phyloP scores from a whole-genome alignment of 495 filamentous ascomycete genomes.

The Penicillium antarcticum region DNA sequence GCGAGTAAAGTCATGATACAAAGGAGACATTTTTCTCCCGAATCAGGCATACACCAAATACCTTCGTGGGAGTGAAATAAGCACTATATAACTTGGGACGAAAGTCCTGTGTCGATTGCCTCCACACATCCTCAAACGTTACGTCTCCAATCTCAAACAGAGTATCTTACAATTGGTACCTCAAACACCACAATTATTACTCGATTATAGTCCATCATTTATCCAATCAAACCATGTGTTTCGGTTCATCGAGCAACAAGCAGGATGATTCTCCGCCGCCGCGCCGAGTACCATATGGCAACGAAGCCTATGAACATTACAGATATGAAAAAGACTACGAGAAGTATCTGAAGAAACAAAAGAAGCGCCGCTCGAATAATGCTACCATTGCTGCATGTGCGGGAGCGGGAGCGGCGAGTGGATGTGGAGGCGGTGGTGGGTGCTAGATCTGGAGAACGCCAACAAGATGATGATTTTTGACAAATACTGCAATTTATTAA shows the following conservation, averaged over 20 bases:
- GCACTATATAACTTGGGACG: too few relatives aligned
- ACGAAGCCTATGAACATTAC: neutral
- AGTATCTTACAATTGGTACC: neutral
- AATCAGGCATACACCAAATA: neutral
- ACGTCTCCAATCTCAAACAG: neutral
- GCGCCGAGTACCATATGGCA: neutral
- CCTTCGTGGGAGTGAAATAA: too few relatives aligned
- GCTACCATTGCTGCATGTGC: neutral
- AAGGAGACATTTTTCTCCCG: neutral
- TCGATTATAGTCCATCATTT: too few relatives aligned
- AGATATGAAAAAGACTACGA: neutral
- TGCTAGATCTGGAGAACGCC: neutral
- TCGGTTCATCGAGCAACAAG: neutral
- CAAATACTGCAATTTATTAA: neutral
- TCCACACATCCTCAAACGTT: too few relatives aligned
- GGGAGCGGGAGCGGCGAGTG: neutral
- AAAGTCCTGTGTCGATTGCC: too few relatives aligned
- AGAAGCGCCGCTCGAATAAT: neutral
- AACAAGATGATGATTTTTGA: neutral
- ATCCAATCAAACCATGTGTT: constrained; percentile 7
- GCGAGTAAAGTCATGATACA: neutral
- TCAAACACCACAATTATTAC: neutral
- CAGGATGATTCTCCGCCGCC: constrained; percentile 3
- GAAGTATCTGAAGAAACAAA: neutral
- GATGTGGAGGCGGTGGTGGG: constrained; percentile 3